Base-by-base conservation (phyloP, 2,329 filamentous ascomycete species). In the Neobulgaria alba region DNA sequence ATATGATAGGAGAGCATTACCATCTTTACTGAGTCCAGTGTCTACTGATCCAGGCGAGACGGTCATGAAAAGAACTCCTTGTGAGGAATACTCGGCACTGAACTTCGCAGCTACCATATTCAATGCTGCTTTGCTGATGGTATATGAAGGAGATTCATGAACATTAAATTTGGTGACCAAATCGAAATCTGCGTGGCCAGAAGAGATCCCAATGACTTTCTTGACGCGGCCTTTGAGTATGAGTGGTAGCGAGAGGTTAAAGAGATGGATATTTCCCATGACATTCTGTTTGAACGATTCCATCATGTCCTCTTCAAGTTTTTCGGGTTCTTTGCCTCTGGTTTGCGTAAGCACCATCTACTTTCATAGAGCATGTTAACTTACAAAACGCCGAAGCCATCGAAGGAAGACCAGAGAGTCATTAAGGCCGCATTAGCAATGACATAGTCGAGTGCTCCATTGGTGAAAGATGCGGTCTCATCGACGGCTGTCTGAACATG, bases 91-190 rank as follows among this genome's bases (percentile, higher is more conserved):
- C 46, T 69, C 55, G 0, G 65, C 67, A 41, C 61, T 66, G 53
- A 67, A 77, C 56, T 79, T 78, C 50, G 69, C 68, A 1, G 72
- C 57, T 1, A 64, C 62, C n/a, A 68, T 54, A 49, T 79, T 79
- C 26, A 72, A 18, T 0, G 68, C 75, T 0, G 65, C 71, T 52
- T 77, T 75, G 54, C 61, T 67, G 19, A 66, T 63, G 1, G 69
- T 45, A 48, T 79, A 79, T 0, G 66, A 52, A 0, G 58, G 46
- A 1, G 51, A 48, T 1, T 58, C 36, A 0, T 60, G 56, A 31
- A 76, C 47, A 0, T 63, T 61, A 17, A 51, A 55, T 0, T 67
- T 43, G 14, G 58, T 60, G 41, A 61, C 64, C 2, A 72, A 41
- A 3, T 71, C 65, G 0, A 61, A 14, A 42, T 77, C 73, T 0